phyloP scores from a whole-genome alignment of 2,329 filamentous ascomycete species.

The Uncinocarpus reesii region DNA sequence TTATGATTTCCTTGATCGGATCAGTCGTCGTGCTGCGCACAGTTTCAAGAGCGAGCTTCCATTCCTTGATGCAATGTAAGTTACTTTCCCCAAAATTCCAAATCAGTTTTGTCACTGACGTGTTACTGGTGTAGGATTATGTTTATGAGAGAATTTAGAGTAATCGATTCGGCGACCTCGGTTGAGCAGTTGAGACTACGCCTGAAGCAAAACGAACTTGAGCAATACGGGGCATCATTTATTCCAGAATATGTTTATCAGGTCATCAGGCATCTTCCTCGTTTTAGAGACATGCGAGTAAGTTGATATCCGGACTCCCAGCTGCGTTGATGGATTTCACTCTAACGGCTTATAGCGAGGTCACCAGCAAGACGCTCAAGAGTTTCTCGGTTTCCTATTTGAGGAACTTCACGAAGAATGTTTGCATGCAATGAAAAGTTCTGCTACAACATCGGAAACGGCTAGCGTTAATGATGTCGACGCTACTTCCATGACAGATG shows the following conservation, averaged over 20 bases:
- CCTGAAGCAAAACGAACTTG: conserved; percentile 72
- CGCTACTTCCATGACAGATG: conserved; percentile 23
- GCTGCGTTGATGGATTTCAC: neutral
- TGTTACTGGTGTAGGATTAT: conserved; percentile 57
- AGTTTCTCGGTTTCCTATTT: conserved; percentile 86
- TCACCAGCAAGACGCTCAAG: conserved; percentile 95
- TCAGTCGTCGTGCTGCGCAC: conserved; percentile 71
- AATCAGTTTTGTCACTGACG: neutral
- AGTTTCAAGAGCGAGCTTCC: conserved; percentile 95
- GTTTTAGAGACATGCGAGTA: conserved; percentile 87
- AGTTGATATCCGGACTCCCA: conserved; percentile 26
- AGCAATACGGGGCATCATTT: conserved; percentile 83
- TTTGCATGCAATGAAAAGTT: conserved; percentile 58
- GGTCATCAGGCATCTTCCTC: conserved; percentile 72
- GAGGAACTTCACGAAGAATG: conserved; percentile 93
- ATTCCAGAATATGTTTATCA: conserved; percentile 93
- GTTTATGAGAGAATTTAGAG: conserved; percentile 86
- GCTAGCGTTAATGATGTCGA: conserved; percentile 39
- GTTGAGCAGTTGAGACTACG: conserved; percentile 61
- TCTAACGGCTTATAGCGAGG: conserved; percentile 52
- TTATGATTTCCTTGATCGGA: conserved; percentile 82
- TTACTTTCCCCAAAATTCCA: conserved; percentile 16
- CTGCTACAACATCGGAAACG: conserved; percentile 35
- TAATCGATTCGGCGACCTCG: conserved; percentile 68
- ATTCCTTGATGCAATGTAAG: conserved; percentile 83